These are phyloP conservation scores for Lophiostoma macrostomum DNA, from an alignment of 495 filamentous ascomycete genomes.

Conservation along the genomic window DNA sequence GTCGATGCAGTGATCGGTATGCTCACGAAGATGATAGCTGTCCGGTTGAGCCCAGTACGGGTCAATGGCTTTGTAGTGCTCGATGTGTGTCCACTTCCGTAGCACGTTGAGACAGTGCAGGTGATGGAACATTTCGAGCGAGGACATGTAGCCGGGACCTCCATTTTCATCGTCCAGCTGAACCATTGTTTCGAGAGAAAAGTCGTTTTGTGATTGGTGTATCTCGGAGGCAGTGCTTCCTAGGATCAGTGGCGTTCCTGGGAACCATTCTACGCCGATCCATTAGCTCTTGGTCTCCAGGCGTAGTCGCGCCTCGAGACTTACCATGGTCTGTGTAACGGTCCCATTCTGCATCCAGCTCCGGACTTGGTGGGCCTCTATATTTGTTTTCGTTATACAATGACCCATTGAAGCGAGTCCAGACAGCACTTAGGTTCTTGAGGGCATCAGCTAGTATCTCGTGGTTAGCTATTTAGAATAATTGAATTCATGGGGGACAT, in stretches of 20 bases:
- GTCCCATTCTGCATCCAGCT: not conserved
- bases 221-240: not conserved
- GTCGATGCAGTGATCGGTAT: not conserved
- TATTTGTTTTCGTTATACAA: not conserved
- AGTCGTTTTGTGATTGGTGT: not conserved
- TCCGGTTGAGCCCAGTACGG: not conserved
- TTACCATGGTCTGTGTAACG: not conserved
- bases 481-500: not conserved
- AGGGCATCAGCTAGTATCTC: not conserved
- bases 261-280: not conserved
- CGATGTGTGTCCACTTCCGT: not conserved
- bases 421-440: not conserved
- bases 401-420: conserved; percentile 1
- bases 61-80: not conserved
- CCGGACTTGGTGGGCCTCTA: not conserved
- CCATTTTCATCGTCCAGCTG: not conserved
- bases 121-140: not conserved
- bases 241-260: not conserved
- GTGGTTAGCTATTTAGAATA: not conserved
- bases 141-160: not conserved
- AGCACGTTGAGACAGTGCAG: not conserved
- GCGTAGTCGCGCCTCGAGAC: too few species aligned
- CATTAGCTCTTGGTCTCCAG: too few species aligned
- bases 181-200: not conserved
- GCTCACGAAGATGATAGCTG: not conserved